A percentile compares a stretch with the other conserved stretches of the same genome.
Conservation (phyloP, 352 stramenopile species). For the Globisporangium sylvaticum region DNA sequence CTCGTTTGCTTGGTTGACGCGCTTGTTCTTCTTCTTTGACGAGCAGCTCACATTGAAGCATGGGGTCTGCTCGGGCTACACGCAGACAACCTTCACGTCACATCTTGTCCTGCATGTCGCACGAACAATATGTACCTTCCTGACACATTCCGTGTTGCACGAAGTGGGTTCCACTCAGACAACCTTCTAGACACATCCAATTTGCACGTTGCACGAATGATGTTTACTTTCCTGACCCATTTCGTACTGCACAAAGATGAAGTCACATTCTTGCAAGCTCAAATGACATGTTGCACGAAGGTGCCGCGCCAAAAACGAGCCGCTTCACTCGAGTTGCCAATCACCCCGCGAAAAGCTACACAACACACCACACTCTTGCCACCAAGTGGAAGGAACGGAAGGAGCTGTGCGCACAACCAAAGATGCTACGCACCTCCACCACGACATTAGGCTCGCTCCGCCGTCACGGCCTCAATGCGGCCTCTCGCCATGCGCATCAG, state of each 20-base stretch:
- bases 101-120: not conserved
- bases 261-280: not conserved
- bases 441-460: not conserved
- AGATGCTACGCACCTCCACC: not conserved
- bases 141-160: too few species aligned
- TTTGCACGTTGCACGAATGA: not conserved
- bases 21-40: conserved; percentile 7
- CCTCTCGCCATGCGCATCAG: not conserved
- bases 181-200: too few species aligned
- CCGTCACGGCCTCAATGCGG: not conserved
- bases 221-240: too few species aligned
- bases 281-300: not conserved
- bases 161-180: not conserved
- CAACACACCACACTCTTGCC: too few species aligned
- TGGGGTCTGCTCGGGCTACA: not conserved
- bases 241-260: not conserved
- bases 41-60: conserved; percentile 8
- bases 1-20: not conserved
- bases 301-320: not conserved
- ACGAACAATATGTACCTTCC: too few species aligned
- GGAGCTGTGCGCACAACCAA: not conserved
- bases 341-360: conserved; percentile 9
- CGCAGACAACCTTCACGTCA: not conserved
- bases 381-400: not conserved
- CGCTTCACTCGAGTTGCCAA: conserved; percentile 1